Conservation (phyloP, 495 filamentous ascomycete species). For the Lentithecium fluviatile region DNA sequence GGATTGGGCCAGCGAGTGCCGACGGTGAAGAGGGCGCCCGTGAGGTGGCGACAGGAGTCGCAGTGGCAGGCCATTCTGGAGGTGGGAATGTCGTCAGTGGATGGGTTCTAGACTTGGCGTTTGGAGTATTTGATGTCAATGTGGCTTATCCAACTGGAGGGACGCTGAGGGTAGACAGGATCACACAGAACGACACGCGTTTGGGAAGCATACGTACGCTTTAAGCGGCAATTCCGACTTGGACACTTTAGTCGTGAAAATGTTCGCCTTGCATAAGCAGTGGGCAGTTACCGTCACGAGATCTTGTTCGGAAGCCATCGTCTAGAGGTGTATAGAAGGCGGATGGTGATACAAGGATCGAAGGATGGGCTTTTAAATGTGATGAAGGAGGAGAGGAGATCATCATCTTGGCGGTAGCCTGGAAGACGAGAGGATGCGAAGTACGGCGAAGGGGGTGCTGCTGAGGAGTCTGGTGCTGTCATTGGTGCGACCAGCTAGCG, state of each 20-base stretch:
- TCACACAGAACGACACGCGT: no score
- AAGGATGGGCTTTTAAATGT: no score
- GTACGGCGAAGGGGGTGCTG: no score
- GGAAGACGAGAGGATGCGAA: no score
- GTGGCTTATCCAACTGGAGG: not conserved
- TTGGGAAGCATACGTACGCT: not conserved
- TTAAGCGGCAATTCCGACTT: conserved; percentile 2
- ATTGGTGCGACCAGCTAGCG: no score
- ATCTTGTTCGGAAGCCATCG: conserved; percentile 1
- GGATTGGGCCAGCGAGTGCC: conserved; percentile 19
- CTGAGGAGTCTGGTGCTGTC: no score
- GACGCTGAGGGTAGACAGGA: no score
- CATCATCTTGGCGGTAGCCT: no score
- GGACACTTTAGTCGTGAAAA: not conserved
- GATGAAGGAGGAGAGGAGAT: no score
- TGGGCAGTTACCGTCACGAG: conserved; percentile 11
- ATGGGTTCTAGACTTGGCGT: conserved; percentile 21
- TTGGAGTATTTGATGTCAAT: not conserved
- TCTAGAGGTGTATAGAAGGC: not conserved
- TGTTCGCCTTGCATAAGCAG: conserved; percentile 17
- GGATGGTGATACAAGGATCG: no score
- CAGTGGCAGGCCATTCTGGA: conserved; percentile 45
- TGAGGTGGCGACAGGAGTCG: conserved; percentile 45
- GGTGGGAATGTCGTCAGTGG: conserved; percentile 32
- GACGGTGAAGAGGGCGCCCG: conserved; percentile 40